Conservation (phyloP, 2,329 filamentous ascomycete genomes). For the Diaporthe sp. region DNA sequence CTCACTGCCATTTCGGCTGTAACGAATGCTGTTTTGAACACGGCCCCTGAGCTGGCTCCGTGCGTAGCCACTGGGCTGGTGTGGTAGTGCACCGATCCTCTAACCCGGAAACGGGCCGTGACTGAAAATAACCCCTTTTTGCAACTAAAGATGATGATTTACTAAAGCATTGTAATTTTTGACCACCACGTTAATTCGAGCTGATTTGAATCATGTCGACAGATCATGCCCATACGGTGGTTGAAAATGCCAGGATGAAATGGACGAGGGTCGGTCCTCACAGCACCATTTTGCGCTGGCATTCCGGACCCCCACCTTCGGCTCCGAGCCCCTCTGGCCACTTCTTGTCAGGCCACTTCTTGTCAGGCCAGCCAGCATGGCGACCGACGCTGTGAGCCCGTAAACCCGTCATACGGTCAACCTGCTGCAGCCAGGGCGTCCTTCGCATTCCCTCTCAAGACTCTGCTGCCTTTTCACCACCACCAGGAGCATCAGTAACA, state of each 20-base stretch:
- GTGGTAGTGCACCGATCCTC: constrained; percentile 1
- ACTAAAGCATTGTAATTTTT: no score
- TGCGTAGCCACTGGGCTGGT: constrained; percentile 22
- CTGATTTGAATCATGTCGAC: not conserved
- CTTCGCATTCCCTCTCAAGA: not conserved
- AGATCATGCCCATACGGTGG: not conserved
- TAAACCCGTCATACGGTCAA: no score
- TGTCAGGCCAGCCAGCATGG: not conserved
- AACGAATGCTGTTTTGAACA: constrained; percentile 28
- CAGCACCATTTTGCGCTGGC: not conserved
- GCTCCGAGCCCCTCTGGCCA: constrained; percentile 5
- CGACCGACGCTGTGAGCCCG: not conserved
- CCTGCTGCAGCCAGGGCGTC: not conserved
- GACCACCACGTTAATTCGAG: no score
- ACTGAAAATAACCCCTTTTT: fast-evolving
- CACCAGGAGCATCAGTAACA: not conserved
- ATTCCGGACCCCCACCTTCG: not conserved
- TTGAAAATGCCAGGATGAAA: no score
- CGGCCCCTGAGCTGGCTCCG: constrained; percentile 26
- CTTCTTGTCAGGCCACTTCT: not conserved
- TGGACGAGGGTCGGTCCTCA: no score
- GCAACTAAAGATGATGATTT: not conserved
- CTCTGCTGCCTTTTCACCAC: not conserved
- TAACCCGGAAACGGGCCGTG: not conserved
- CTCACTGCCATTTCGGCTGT: constrained; percentile 8